Evolutionary conservation across 208 protist genomes (phyloP).

Genomic region (Trichomonas vaginalis): DNA sequence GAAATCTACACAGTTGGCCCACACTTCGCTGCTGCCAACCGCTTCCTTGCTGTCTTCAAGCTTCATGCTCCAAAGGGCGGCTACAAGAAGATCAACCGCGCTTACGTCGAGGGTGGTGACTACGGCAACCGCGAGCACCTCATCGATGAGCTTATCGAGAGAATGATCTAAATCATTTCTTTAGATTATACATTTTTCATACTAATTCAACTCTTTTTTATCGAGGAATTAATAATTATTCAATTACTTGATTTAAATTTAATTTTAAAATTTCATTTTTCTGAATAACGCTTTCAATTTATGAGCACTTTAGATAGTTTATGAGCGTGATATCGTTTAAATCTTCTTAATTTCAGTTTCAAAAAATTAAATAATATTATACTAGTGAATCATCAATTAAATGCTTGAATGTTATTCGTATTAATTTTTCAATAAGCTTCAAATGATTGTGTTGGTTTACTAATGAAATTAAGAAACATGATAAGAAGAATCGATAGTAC

Average conservation of each 20-base stretch:
- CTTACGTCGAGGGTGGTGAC: constrained; percentile 97
- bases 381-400: too few species aligned
- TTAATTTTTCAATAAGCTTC: too few species aligned
- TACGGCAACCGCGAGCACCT: constrained; percentile 92
- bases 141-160: constrained; percentile 86
- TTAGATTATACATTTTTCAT: background rate
- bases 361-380: too few species aligned
- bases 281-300: too few species aligned
- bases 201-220: background rate
- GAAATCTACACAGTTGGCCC: constrained; percentile 94
- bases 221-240: background rate
- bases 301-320: too few species aligned
- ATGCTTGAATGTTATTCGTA: too few species aligned
- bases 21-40: constrained; percentile 86
- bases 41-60: constrained; percentile 97
- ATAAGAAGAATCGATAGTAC: too few species aligned
- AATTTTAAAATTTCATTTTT: too few species aligned
- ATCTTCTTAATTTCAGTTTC: too few species aligned
- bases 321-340: too few species aligned
- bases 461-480: too few species aligned
- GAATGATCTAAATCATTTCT: constrained; percentile 72
- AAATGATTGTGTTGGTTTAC: too few species aligned
- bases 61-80: constrained; percentile 74
- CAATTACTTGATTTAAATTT: background rate
- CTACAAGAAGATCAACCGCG: constrained; percentile 73